Evolutionary conservation across 1,284 basidiomycete species (phyloP).

Genomic region (Schizophyllum commune): DNA sequence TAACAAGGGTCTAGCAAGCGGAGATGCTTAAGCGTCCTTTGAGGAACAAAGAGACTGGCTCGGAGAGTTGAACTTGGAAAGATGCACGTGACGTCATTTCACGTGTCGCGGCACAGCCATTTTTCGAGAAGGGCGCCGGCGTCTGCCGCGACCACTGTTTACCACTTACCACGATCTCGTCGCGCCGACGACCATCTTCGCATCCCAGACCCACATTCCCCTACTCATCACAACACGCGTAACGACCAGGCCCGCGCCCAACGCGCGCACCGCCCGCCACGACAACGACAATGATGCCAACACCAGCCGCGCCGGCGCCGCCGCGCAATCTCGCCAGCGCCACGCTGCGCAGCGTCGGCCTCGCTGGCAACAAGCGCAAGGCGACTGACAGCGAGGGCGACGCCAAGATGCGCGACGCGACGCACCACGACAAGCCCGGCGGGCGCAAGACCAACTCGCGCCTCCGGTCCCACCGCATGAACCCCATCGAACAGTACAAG

Average conservation of each 20-base stretch:
- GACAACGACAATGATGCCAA: background rate
- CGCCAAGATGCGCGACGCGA: constrained; percentile 57
- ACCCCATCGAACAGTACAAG: background rate
- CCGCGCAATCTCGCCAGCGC: constrained; percentile 47
- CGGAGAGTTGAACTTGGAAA: too few species aligned
- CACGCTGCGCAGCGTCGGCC: constrained; percentile 59
- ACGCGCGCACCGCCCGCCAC: background rate
- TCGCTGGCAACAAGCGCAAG: constrained; percentile 18
- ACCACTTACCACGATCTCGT: background rate
- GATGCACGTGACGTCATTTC: background rate
- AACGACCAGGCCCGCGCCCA: too few species aligned
- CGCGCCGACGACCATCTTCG: background rate
- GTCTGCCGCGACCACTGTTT: background rate
- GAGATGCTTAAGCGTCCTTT: too few species aligned
- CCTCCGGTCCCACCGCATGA: background rate
- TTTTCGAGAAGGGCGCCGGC: background rate
- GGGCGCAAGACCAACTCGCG: background rate
- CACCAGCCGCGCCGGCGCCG: constrained; percentile 38
- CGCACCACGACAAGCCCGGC: background rate
- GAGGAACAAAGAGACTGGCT: too few species aligned
- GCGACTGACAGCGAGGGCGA: constrained; percentile 48
- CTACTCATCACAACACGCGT: background rate
- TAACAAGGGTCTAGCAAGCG: too few species aligned
- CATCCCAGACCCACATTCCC: background rate
- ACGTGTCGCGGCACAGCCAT: background rate